Conservation (phyloP, 306 rosid genomes). For the Crataegus laevigata region DNA sequence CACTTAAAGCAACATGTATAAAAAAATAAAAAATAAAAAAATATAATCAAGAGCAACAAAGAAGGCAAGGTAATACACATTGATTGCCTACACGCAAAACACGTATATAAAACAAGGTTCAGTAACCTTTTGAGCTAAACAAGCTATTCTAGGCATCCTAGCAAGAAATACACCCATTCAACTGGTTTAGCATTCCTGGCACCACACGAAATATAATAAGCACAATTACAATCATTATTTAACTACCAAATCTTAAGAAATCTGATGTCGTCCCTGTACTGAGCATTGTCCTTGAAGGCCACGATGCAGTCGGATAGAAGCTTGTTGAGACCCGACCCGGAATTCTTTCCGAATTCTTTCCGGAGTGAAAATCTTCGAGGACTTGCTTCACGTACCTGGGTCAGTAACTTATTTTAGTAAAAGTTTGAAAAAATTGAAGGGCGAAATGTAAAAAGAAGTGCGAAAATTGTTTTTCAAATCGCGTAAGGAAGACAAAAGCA, state of each 20-base stretch:
- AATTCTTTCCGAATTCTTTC: slow-evolving; percentile 18
- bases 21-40: too few relatives aligned
- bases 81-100: background rate
- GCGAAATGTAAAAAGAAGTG: background rate
- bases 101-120: background rate
- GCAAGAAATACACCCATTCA: slow-evolving; percentile 58
- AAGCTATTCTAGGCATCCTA: slow-evolving; percentile 48
- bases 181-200: slow-evolving; percentile 73
- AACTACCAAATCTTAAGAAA: slow-evolving; percentile 64
- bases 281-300: slow-evolving; percentile 36
- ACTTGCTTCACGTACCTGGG: slow-evolving; percentile 51
- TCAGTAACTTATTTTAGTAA: background rate
- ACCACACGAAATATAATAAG: slow-evolving; percentile 9
- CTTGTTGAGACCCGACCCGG: slow-evolving; percentile 20
- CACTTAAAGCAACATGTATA: background rate
- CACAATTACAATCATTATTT: background rate
- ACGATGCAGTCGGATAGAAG: slow-evolving; percentile 52
- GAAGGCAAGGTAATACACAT: background rate
- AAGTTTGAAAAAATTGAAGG: background rate
- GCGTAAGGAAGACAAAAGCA: too few relatives aligned
- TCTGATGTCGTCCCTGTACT: slow-evolving; percentile 59
- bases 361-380: slow-evolving; percentile 33
- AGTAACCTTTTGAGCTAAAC: slow-evolving; percentile 40
- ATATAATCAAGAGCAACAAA: background rate
- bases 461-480: too few relatives aligned